These are phyloP conservation scores for Psilocybe subaeruginosa DNA, from an alignment of 768 basidiomycete genomes.

Conservation along the genomic window DNA sequence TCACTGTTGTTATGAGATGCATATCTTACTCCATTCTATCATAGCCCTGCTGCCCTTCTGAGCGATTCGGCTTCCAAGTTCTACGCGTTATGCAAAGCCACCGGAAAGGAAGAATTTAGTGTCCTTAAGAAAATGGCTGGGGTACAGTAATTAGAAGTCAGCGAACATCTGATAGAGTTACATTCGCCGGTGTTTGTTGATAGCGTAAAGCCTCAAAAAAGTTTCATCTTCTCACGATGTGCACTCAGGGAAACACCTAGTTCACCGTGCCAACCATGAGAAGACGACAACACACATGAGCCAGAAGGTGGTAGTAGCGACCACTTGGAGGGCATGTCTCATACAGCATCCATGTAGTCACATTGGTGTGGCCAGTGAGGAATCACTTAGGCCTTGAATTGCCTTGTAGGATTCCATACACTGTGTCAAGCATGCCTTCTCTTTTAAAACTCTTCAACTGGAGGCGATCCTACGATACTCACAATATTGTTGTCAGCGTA, in stretches of 20 bases:
- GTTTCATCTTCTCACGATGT: conserved; percentile 12
- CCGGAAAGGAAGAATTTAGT: conserved; percentile 22
- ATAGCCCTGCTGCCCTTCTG: conserved; percentile 20
- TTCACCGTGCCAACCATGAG: conserved; percentile 26
- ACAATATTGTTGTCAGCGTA: not conserved
- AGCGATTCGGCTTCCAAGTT: conserved; percentile 21
- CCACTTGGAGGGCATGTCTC: not conserved
- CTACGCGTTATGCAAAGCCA: conserved; percentile 23
- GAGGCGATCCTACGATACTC: no score
- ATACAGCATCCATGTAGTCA: not conserved
- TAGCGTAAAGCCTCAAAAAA: not conserved
- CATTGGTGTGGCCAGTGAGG: not conserved
- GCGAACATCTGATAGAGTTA: not conserved
- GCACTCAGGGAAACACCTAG: conserved; percentile 7
- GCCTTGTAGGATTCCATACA: no score
- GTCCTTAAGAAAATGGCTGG: conserved; percentile 55
- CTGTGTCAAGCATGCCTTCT: no score
- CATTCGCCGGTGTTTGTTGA: conserved; percentile 2
- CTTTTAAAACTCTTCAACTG: no score
- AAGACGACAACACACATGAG: conserved; percentile 9
- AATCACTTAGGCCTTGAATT: no score
- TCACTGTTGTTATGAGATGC: conserved; percentile 40
- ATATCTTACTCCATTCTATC: conserved; percentile 29
- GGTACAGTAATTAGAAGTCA: conserved; percentile 22
- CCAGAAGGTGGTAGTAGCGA: not conserved